phyloP scores from a whole-genome alignment of 2,329 filamentous ascomycete genomes.

The Pseudopyrenochaeta lycopersici region DNA sequence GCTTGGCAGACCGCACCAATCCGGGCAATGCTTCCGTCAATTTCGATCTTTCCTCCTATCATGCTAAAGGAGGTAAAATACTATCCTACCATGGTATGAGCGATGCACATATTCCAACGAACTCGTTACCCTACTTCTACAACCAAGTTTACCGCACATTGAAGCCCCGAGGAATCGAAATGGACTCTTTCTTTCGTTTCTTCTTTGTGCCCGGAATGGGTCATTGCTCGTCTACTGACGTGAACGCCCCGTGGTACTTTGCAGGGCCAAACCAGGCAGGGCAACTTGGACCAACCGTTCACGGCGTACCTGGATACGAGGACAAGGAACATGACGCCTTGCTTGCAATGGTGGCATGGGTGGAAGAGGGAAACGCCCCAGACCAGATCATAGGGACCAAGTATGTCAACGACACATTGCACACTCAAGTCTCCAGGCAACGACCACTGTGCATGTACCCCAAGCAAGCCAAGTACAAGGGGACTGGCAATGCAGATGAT shows the following conservation, averaged over 20 bases:
- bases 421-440: conserved; percentile 34
- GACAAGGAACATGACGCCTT: conserved; percentile 57
- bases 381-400: conserved; percentile 46
- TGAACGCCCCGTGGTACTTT: conserved; percentile 58
- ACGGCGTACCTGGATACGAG: conserved; percentile 38
- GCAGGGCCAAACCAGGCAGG: conserved; percentile 43
- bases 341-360: conserved; percentile 57
- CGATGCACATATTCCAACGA: conserved; percentile 59
- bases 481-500: conserved; percentile 34
- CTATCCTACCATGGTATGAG: conserved; percentile 56
- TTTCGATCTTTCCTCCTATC: conserved; percentile 59
- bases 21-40: conserved; percentile 61
- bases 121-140: conserved; percentile 63
- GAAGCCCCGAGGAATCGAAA: conserved; percentile 42
- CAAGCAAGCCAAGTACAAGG: conserved; percentile 39
- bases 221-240: conserved; percentile 51
- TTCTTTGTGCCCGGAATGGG: conserved; percentile 57
- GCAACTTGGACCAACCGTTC: conserved; percentile 20
- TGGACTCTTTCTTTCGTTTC: conserved; percentile 54
- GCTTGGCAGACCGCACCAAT: conserved; percentile 51
- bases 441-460: conserved; percentile 48
- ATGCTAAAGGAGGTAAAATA: conserved; percentile 52
- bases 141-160: conserved; percentile 53
- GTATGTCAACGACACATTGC: conserved; percentile 34
- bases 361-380: conserved; percentile 52